phyloP scores from a whole-genome alignment of 2,329 filamentous ascomycete species.

The Septoria petroselini region DNA sequence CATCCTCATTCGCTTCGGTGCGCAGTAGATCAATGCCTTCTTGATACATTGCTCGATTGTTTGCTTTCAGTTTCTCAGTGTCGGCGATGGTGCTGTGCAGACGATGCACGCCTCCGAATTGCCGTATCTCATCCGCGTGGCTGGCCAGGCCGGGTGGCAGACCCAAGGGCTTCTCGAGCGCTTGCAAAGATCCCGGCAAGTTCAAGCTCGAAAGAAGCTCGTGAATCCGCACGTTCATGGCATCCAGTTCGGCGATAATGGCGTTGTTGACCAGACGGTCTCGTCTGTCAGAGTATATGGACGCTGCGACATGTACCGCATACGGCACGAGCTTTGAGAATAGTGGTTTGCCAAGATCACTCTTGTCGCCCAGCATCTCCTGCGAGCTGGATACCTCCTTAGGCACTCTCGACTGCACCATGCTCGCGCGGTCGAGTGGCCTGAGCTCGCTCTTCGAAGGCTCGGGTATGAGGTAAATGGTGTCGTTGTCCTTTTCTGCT shows the following conservation, averaged over 20 bases:
- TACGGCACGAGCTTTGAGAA: constrained; percentile 94
- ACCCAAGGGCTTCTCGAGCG: constrained; percentile 89
- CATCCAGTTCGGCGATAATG: constrained; percentile 80
- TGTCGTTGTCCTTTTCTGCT: constrained; percentile 92
- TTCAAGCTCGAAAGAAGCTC: constrained; percentile 77
- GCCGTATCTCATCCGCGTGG: constrained; percentile 89
- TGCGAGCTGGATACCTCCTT: constrained; percentile 78
- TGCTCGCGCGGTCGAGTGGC: constrained; percentile 78
- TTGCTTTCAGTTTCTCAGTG: constrained; percentile 81
- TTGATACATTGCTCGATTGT: constrained; percentile 72
- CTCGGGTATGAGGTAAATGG: constrained; percentile 84
- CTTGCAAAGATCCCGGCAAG: constrained; percentile 87
- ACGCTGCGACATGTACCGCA: constrained; percentile 89
- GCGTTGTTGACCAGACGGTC: constrained; percentile 87
- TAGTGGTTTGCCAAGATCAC: constrained; percentile 76
- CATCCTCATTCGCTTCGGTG: constrained; percentile 80
- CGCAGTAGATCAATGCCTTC: constrained; percentile 77
- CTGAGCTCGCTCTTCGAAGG: constrained; percentile 86
- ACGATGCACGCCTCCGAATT: constrained; percentile 78
- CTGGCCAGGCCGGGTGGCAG: constrained; percentile 80
- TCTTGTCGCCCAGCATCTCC: constrained; percentile 70
- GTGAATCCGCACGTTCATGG: constrained; percentile 74
- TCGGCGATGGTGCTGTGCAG: constrained; percentile 79
- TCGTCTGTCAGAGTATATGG: constrained; percentile 87
- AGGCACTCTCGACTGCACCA: constrained; percentile 78